Conservation (phyloP, 2,329 filamentous ascomycete species). For the Diaporthe citrichinensis region DNA sequence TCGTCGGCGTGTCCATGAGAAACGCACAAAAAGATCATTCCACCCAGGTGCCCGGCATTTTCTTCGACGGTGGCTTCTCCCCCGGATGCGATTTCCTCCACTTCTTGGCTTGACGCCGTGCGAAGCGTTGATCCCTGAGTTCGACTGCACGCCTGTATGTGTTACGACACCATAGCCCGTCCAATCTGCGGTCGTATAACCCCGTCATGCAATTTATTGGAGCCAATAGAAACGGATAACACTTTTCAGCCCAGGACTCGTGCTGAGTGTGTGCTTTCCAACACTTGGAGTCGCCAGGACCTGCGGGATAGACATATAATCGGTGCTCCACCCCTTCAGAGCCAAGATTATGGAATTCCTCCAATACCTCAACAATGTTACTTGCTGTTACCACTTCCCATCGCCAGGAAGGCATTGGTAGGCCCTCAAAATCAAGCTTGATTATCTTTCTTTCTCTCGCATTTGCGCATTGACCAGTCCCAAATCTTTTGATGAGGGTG, state of each 20-base stretch:
- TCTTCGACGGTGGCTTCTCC: neutral
- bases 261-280: neutral
- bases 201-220: neutral
- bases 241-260: accelerated
- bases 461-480: neutral
- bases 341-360: neutral
- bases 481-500: neutral
- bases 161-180: neutral
- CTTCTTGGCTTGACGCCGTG: constrained; percentile 14
- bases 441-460: neutral
- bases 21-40: neutral
- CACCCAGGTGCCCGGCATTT: constrained; percentile 13
- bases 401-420: neutral
- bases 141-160: neutral
- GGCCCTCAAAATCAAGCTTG: neutral
- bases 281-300: neutral
- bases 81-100: neutral
- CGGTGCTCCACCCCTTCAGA: accelerated
- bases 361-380: neutral
- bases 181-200: too few relatives aligned
- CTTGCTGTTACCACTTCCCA: neutral
- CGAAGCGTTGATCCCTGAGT: neutral
- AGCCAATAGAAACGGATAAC: neutral
- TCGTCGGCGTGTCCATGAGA: neutral
- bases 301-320: accelerated